Base-by-base conservation (phyloP, 2,329 filamentous ascomycete species). In the Chrysoporthe cubensis region DNA sequence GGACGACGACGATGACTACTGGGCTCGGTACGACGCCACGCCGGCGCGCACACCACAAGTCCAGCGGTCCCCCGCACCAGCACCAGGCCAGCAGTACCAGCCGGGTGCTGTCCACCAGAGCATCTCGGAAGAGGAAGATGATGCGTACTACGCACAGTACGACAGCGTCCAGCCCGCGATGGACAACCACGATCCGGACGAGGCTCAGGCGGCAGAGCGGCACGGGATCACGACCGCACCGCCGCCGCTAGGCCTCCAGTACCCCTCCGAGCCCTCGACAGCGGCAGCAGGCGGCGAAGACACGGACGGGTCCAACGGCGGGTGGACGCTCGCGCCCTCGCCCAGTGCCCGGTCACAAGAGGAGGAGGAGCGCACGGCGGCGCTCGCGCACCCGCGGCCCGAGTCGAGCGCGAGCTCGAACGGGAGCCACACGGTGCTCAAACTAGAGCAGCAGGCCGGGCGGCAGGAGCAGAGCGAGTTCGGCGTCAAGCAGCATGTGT, bases 171-270 rank as follows among this genome's bases (percentile, higher is more conserved):
- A 95, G 76, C 91, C 92, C 2, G 91, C 91, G 43, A 88, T 95
- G 83, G 92, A 95, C 77, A 88, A 88, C 66, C 89, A 94, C 76
- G 91, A 94, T 72, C 91, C 91, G n/a, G 90, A 93, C 73, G 91
- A 93, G 66, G 68, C 68, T 13, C 62, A 58, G n/a, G 46, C 57
- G 58, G 68, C 63, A 64, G 58, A 68, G 79, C 89, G 83, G 66
- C 80, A 80, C 14, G 73, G 74, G 37, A 76, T 76, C 34, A 71
- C 78, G 21, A 77, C 78, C 11, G 52, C 71, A 8, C 63, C 72
- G 7, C 80, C 80, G 3, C 78, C 80, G 1, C 72, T 79, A 18
- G 78, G 79, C 43, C 69, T 79, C 57, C 72, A 72, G 13, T 70
- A 73, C 60, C 68, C 73, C 2, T 64, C 71, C 43, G 71, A 66